Percentiles rank a stretch among this genome's conserved stretches.
Evolutionary conservation across 1,284 basidiomycete species (phyloP).

Genomic region (Cronartium ribicola): DNA sequence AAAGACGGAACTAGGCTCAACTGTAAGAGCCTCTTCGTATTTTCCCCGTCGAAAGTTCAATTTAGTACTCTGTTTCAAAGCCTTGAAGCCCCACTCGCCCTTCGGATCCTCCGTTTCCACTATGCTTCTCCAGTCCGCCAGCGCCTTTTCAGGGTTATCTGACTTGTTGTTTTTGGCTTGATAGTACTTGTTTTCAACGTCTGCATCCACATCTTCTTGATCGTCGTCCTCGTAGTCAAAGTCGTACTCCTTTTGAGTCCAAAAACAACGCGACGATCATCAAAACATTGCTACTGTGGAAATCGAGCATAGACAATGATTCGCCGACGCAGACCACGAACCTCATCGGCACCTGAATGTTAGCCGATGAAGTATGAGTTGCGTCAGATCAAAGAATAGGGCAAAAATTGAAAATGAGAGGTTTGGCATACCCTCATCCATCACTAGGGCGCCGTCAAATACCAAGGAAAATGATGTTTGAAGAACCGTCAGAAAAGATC

Average conservation of each 20-base stretch:
- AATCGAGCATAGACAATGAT: not conserved
- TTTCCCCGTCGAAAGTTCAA: constrained; percentile 74
- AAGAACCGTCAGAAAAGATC: not conserved
- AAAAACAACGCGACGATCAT: not conserved
- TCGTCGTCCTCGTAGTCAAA: constrained; percentile 90
- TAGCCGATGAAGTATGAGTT: not conserved
- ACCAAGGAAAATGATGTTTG: not conserved
- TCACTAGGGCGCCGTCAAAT: constrained; percentile 15
- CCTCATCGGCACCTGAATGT: constrained; percentile 17
- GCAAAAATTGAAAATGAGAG: not conserved
- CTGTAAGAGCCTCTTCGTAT: constrained; percentile 76
- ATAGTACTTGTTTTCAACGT: constrained; percentile 98
- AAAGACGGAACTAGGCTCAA: constrained; percentile 72
- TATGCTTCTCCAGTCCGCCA: constrained; percentile 79
- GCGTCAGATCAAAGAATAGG: not conserved
- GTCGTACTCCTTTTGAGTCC: constrained; percentile 70
- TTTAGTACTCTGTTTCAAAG: constrained; percentile 95
- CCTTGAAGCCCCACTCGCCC: constrained; percentile 98
- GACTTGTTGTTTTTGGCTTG: constrained; percentile 92
- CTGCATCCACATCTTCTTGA: constrained; percentile 77
- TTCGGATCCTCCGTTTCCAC: constrained; percentile 83
- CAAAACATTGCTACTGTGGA: not conserved
- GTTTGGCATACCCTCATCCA: constrained; percentile 37
- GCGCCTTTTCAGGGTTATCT: constrained; percentile 78
- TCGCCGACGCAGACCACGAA: not conserved